These are phyloP conservation scores for Pneumocystis murina DNA, from an alignment of 1,139 yeast species.

Conservation along the genomic window DNA sequence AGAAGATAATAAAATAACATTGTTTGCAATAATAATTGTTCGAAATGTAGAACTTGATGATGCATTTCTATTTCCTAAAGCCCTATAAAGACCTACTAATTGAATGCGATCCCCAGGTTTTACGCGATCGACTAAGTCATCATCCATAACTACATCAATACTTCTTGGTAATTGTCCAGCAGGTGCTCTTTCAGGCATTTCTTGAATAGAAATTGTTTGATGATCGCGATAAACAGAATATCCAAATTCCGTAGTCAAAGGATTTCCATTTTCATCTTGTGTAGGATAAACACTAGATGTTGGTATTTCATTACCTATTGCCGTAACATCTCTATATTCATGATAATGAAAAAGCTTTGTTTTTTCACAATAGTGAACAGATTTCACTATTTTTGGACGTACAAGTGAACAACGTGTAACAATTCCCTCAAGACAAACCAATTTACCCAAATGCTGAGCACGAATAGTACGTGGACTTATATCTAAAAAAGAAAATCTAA, in stretches of 20 bases:
- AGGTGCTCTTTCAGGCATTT: slow-evolving; percentile 97
- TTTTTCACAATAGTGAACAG: slow-evolving; percentile 84
- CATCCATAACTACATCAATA: slow-evolving; percentile 79
- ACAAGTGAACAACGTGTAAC: slow-evolving; percentile 88
- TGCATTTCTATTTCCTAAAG: slow-evolving; percentile 66
- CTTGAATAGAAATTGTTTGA: slow-evolving; percentile 85
- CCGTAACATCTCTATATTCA: slow-evolving; percentile 84
- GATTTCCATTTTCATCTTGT: slow-evolving; percentile 82
- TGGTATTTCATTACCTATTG: slow-evolving; percentile 22
- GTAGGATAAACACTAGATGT: slow-evolving; percentile 78
- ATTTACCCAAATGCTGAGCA: slow-evolving; percentile 58
- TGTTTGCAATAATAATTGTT: slow-evolving; percentile 72
- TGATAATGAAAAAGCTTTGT: slow-evolving; percentile 77
- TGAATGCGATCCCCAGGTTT: slow-evolving; percentile 97
- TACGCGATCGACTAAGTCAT: slow-evolving; percentile 78
- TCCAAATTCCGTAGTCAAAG: slow-evolving; percentile 81
- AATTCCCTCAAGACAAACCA: slow-evolving; percentile 87
- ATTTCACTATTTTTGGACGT: slow-evolving; percentile 78
- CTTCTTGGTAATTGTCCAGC: slow-evolving; percentile 96
- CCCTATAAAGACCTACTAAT: slow-evolving; percentile 84
- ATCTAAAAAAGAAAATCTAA: not conserved
- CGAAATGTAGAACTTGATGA: slow-evolving; percentile 43
- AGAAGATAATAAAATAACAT: slow-evolving; percentile 77
- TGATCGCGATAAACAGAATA: slow-evolving; percentile 86
- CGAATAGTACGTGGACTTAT: slow-evolving; percentile 80